Conservation (phyloP, 805 yeast genomes). For the Candida sonorensis region DNA sequence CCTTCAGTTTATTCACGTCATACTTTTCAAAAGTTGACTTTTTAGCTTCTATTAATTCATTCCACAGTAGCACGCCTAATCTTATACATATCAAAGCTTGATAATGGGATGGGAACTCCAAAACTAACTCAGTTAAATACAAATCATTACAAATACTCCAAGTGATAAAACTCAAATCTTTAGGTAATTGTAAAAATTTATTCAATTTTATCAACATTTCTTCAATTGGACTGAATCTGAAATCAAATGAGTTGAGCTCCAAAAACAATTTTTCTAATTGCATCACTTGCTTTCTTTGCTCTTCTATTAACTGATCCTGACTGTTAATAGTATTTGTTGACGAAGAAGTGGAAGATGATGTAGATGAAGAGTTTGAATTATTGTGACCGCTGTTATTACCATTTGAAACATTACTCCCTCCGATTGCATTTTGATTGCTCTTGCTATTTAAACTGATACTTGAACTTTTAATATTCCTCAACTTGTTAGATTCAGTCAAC, state of each 20-base stretch:
- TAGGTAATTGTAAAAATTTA: constrained; percentile 40
- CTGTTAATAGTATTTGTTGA: constrained; percentile 4
- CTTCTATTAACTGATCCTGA: constrained; percentile 34
- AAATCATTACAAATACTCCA: constrained; percentile 79
- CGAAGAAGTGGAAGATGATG: too few relatives aligned
- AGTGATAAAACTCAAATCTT: constrained; percentile 45
- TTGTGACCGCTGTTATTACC: too few relatives aligned
- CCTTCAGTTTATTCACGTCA: background rate
- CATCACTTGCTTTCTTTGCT: constrained; percentile 49
- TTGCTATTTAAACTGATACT: too few relatives aligned
- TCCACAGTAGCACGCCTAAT: constrained; percentile 36
- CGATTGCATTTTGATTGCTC: too few relatives aligned
- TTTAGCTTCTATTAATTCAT: constrained; percentile 14
- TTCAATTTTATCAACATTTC: constrained; percentile 56
- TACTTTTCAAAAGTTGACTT: too few relatives aligned
- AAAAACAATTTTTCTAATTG: constrained; percentile 63
- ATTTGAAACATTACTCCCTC: too few relatives aligned
- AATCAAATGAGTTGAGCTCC: constrained; percentile 76
- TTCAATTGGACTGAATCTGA: constrained; percentile 62
- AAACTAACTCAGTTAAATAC: constrained; percentile 57
- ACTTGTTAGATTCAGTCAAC: constrained; percentile 37
- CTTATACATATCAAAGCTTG: constrained; percentile 66
- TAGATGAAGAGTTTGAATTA: too few relatives aligned
- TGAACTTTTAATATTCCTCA: constrained; percentile 14
- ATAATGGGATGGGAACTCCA: constrained; percentile 70